Evolutionary conservation across 345 rosid genomes (phyloP).

Genomic region (Linum lewisii): DNA sequence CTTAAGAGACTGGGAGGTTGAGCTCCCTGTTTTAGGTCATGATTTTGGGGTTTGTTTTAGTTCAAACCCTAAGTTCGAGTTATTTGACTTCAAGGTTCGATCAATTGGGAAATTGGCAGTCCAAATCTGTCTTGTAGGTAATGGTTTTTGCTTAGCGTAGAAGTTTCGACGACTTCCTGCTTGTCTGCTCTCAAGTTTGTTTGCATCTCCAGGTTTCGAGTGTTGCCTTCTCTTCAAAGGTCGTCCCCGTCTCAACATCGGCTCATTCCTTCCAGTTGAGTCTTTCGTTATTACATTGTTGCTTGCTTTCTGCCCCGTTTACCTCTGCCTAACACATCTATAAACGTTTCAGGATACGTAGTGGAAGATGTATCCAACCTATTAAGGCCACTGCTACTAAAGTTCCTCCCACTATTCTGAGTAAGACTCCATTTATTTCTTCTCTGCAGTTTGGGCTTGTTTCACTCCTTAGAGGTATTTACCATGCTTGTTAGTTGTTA

Average conservation of each 20-base stretch:
- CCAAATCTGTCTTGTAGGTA: too few relatives aligned
- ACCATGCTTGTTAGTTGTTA: too few relatives aligned
- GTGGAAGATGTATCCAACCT: slow-evolving; percentile 37
- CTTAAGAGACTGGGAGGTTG: too few relatives aligned
- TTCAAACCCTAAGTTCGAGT: too few relatives aligned
- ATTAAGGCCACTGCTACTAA: slow-evolving; percentile 74
- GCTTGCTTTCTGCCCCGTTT: neutral
- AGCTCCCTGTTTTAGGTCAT: too few relatives aligned
- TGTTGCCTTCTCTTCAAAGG: slow-evolving; percentile 29
- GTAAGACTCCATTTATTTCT: slow-evolving; percentile 30
- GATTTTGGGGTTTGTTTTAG: too few relatives aligned
- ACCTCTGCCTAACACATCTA: neutral
- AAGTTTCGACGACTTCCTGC: too few relatives aligned
- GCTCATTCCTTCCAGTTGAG: slow-evolving; percentile 59
- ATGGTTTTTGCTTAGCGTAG: too few relatives aligned
- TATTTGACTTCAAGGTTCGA: too few relatives aligned
- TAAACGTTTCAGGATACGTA: slow-evolving; percentile 31
- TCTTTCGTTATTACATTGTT: neutral
- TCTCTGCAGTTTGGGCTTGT: neutral
- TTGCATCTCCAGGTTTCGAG: slow-evolving; percentile 35
- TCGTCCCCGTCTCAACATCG: slow-evolving; percentile 30
- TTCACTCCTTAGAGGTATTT: neutral
- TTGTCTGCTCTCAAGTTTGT: too few relatives aligned
- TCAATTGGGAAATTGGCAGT: too few relatives aligned
- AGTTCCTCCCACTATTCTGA: slow-evolving; percentile 46